These are phyloP conservation scores for Meira nashicola DNA, from an alignment of 1,284 basidiomycete genomes.

Conservation along the genomic window DNA sequence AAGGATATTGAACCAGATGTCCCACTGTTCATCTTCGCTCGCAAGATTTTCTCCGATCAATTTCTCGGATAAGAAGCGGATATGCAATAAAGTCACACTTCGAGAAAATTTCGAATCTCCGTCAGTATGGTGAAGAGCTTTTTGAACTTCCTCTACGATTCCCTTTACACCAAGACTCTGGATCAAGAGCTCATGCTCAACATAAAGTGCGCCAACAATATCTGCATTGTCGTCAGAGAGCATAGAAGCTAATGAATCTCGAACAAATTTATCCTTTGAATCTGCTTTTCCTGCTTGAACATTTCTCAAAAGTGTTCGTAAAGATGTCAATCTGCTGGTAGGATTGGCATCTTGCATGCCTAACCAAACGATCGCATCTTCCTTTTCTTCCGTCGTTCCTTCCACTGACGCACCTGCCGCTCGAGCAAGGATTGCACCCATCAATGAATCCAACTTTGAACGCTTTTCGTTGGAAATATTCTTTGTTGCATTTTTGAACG, in stretches of 20 bases:
- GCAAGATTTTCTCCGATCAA: too few relatives aligned
- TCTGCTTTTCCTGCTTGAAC: neutral
- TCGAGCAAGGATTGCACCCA: neutral
- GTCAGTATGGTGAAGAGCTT: too few relatives aligned
- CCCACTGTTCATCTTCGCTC: too few relatives aligned
- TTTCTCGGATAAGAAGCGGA: too few relatives aligned
- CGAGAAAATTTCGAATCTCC: too few relatives aligned
- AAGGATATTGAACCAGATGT: neutral
- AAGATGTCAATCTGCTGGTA: neutral
- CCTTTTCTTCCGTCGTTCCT: constrained; percentile 7
- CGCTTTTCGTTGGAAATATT: neutral
- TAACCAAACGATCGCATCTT: neutral
- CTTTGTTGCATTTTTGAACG: neutral
- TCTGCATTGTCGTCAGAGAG: neutral
- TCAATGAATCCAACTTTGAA: neutral
- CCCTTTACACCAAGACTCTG: too few relatives aligned
- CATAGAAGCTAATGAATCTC: neutral
- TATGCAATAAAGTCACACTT: too few relatives aligned
- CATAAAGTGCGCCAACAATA: neutral
- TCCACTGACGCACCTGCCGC: neutral
- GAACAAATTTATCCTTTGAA: neutral
- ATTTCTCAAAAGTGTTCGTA: neutral
- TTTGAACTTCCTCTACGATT: too few relatives aligned
- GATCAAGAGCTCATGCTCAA: too few relatives aligned
- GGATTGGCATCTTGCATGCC: constrained; percentile 2